phyloP scores from a whole-genome alignment of 148 eudicot species.

The Polygonum maritimum region DNA sequence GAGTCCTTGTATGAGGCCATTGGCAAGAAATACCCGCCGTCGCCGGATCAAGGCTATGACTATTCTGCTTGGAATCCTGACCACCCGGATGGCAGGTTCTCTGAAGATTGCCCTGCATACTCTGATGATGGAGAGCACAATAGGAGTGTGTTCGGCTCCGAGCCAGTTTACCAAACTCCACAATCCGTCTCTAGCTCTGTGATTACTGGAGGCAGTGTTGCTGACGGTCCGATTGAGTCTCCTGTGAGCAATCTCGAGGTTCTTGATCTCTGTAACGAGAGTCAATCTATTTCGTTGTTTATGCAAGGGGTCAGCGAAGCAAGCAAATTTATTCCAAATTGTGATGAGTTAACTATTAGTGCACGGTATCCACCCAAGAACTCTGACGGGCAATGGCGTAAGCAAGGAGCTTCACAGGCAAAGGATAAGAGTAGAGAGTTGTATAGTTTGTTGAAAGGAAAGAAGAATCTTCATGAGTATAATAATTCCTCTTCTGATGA shows the following conservation, averaged over 20 bases:
- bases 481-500: constrained; percentile 24
- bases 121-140: constrained; percentile 12
- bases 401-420: constrained; percentile 9
- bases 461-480: constrained; percentile 33
- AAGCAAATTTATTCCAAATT: constrained; percentile 1
- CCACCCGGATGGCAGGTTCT: constrained; percentile 10
- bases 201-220: constrained; percentile 17
- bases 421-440: constrained; percentile 13
- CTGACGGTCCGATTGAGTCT: constrained; percentile 29
- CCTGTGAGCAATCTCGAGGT: constrained; percentile 11
- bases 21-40: constrained; percentile 46
- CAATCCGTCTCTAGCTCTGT: constrained; percentile 16
- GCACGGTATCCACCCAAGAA: constrained; percentile 1
- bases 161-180: constrained; percentile 10
- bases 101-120: constrained; percentile 7
- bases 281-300: constrained; percentile 11
- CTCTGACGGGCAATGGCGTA: background rate
- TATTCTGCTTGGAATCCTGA: constrained; percentile 16
- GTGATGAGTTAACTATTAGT: background rate
- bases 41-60: constrained; percentile 23
- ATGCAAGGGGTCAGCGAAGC: constrained; percentile 6
- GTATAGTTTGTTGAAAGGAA: constrained; percentile 23
- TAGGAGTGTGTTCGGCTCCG: constrained; percentile 15
- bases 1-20: constrained; percentile 56
- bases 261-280: constrained; percentile 4